These are phyloP conservation scores for Aureobasidium sp. DNA, from an alignment of 2,329 filamentous ascomycete species.

Conservation along the genomic window DNA sequence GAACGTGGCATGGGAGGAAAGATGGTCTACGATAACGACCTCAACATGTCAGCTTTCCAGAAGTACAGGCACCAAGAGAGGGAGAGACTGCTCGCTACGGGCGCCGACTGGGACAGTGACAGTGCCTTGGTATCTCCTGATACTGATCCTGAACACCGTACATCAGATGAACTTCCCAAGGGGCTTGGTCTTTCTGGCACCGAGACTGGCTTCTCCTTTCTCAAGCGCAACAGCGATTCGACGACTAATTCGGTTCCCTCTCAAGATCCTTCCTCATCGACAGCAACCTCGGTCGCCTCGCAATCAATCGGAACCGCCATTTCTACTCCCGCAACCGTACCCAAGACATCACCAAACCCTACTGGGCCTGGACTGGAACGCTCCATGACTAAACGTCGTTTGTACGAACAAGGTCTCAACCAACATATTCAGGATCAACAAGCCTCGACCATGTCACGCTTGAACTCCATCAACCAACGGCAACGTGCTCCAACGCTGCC, in stretches of 20 bases:
- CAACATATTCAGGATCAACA: constrained; percentile 77
- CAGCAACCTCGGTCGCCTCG: constrained; percentile 75
- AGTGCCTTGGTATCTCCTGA: constrained; percentile 14
- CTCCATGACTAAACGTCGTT: constrained; percentile 59
- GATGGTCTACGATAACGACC: constrained; percentile 77
- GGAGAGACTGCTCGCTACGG: constrained; percentile 39
- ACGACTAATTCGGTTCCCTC: constrained; percentile 70
- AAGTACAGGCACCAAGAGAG: constrained; percentile 52
- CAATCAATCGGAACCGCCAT: constrained; percentile 41
- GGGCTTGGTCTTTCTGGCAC: constrained; percentile 9
- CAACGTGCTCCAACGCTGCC: constrained; percentile 47
- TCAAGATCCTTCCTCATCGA: constrained; percentile 66
- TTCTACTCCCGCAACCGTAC: constrained; percentile 29
- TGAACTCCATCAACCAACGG: constrained; percentile 63
- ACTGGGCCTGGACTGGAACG: constrained; percentile 44
- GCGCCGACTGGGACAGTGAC: constrained; percentile 11
- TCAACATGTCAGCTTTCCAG: constrained; percentile 75
- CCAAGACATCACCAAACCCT: constrained; percentile 21
- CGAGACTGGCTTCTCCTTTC: constrained; percentile 35
- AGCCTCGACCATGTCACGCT: constrained; percentile 62
- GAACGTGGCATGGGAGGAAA: constrained; percentile 49
- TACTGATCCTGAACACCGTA: constrained; percentile 22
- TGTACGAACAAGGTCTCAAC: constrained; percentile 76
- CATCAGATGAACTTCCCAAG: constrained; percentile 26
- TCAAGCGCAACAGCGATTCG: constrained; percentile 73